A percentile compares a stretch with the other conserved stretches of the same genome.
These are phyloP conservation scores for Nakazawaea ishiwadae DNA, from an alignment of 805 yeast species.

Conservation along the genomic window DNA sequence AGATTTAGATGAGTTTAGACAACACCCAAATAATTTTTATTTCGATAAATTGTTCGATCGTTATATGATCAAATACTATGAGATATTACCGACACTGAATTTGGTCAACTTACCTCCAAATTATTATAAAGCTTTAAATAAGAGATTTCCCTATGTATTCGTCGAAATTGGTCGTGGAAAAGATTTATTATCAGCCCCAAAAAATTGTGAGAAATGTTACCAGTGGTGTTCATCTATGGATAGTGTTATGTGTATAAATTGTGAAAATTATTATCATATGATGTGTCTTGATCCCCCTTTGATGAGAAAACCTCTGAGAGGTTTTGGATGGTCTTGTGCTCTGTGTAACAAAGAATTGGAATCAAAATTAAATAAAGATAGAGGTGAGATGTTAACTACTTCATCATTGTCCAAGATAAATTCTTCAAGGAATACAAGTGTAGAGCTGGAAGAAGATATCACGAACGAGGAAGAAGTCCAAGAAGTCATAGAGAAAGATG, in stretches of 20 bases:
- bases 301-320: constrained; percentile 72
- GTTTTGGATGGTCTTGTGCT: constrained; percentile 90
- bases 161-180: constrained; percentile 65
- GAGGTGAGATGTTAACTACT: constrained; percentile 29
- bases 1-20: constrained; percentile 49
- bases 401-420: constrained; percentile 8
- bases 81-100: constrained; percentile 59
- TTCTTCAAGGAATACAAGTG: constrained; percentile 10
- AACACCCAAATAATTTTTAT: constrained; percentile 68
- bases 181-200: constrained; percentile 58
- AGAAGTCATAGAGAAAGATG: constrained; percentile 1
- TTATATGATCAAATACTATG: constrained; percentile 79
- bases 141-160: constrained; percentile 69
- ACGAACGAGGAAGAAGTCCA: neutral
- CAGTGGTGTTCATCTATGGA: constrained; percentile 80
- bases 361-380: constrained; percentile 29
- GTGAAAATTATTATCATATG: constrained; percentile 70
- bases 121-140: constrained; percentile 56
- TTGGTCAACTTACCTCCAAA: constrained; percentile 55
- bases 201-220: constrained; percentile 70
- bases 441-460: constrained; percentile 4
- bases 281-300: constrained; percentile 84
- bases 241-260: constrained; percentile 76
- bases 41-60: constrained; percentile 83
- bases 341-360: constrained; percentile 62